Base-by-base conservation (phyloP, 177 flowering plant species). In the Vitis hybrid region DNA sequence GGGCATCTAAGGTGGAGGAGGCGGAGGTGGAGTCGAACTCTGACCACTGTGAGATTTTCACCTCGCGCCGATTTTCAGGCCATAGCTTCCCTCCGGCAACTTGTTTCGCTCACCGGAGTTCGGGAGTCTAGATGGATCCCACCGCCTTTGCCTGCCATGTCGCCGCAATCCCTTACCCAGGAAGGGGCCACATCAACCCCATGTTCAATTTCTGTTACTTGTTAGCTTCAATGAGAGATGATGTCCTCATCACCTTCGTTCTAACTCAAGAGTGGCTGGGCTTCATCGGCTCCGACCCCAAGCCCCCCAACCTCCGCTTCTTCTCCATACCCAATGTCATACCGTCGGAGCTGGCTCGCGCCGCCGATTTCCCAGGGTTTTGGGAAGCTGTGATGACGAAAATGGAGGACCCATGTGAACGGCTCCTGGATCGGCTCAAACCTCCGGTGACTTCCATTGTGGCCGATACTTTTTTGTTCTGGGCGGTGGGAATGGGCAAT, bases 211-310 rank as follows among this genome's bases (percentile, higher is more conserved):
- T 88, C 67, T 89, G 90, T 83, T 82, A 80, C 55, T 60, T 75
- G 2, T 67, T 89, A 3, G 62, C 71, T 14, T 19, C 72, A 8
- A 66, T 26, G 60, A 22, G 16, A 2, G 55, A 39, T 2, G 11
- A 72, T 15, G 45, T 81, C 51, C 56, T 74, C 66, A 74, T 88
- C 72, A 84, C 89, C 51, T 78, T 88, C 51, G 85, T 86, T 11
- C 75, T 89, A 51, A 88, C 90, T 0, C 88, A 86, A 62, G 92
- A 90, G 80, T 89, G 94, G 92, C 82, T 79, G 19, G 81, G 85
- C 56, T 64, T 85, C 76, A 72, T 90, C 68, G 69, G 72, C 57
- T 75, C 89, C 15, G 74, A 71, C 1, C 74, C 76, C 3, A 82
- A 62, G 70, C 84, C 86, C 0, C 51, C 72, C 5, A 73, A 72